Base-by-base conservation (phyloP, 208 protist species). In the Trypanosoma rangeli region DNA sequence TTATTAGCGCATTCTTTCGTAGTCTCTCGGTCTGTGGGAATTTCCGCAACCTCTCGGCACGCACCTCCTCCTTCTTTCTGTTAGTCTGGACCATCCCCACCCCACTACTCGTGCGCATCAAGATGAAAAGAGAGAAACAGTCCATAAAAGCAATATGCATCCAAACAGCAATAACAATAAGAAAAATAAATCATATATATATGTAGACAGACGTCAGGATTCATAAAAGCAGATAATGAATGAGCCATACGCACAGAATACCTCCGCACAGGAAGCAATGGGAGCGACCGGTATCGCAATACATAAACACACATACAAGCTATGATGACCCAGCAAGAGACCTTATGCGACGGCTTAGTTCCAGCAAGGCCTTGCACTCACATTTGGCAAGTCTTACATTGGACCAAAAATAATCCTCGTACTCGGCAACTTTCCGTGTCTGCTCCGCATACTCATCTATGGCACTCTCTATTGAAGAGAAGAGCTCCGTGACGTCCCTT, bases 21-120 rank as follows among this genome's bases (percentile, higher is more conserved):
- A 96, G 75, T 22, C 92, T 68, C 66, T 94, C 84, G 13, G 85
- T 86, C 59, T 83, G 80, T 33, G 92, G 92, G n/a, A 96, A 70
- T 20, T 77, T 66, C 42, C 80, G 78, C 48, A 94, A 71, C 16
- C 89, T 80, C 29, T 61, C 79, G 50, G 81, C 78, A 16, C 88
- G 88, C 44, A 82, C 87, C 83, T 92, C 84, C 57, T 79, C 52
- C 74, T 87, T 94, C 55, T 94, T 94, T 0, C 68, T 78, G 66
- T 94, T 84, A 13, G 92, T 96, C 18, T 79, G 71, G 20, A 87
- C 92, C 92, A 96, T 96, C 46, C 42, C 50, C 49, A 29, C 24
- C 20, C 13, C 12, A 37, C 57, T 70, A 16, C 35, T 67, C 31
- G 18, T 37, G 33, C 33, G n/a, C 28, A 55, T 22, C 58, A 31